phyloP scores from a whole-genome alignment of 1,284 basidiomycete species.

The Trichosporon inkin region DNA sequence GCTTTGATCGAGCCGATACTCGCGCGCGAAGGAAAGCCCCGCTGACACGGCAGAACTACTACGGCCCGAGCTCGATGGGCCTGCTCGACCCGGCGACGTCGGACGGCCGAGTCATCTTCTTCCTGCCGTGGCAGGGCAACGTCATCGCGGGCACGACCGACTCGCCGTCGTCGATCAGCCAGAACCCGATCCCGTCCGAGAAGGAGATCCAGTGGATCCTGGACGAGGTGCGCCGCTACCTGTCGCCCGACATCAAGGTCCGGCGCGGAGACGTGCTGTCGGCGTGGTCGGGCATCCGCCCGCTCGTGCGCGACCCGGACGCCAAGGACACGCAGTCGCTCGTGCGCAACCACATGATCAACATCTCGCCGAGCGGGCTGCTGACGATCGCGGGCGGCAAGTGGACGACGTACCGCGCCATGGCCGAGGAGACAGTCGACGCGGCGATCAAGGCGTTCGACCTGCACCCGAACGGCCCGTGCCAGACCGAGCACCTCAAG shows the following conservation, averaged over 20 bases:
- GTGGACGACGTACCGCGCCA: constrained; percentile 96
- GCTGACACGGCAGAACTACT: constrained; percentile 63
- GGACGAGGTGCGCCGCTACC: constrained; percentile 77
- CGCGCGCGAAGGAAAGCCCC: no score
- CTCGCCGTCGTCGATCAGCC: constrained; percentile 68
- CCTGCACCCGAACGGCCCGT: constrained; percentile 59
- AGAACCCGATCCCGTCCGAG: constrained; percentile 79
- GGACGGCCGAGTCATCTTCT: constrained; percentile 97
- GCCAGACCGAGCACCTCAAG: constrained; percentile 75
- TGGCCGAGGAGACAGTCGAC: constrained; percentile 95
- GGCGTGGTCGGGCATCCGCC: constrained; percentile 89
- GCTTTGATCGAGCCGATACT: no score
- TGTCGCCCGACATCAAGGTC: constrained; percentile 88
- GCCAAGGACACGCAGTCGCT: constrained; percentile 79
- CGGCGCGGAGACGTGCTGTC: constrained; percentile 93
- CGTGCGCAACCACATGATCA: constrained; percentile 92
- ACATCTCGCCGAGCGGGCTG: constrained; percentile 74
- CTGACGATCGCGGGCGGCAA: constrained; percentile 96
- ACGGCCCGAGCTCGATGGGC: constrained; percentile 91
- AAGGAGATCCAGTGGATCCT: constrained; percentile 97
- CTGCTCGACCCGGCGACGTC: constrained; percentile 92
- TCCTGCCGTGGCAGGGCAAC: constrained; percentile 97
- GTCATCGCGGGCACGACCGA: constrained; percentile 98
- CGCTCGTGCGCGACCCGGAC: constrained; percentile 79
- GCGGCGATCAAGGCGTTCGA: constrained; percentile 76